phyloP scores from a whole-genome alignment of 2,329 filamentous ascomycete genomes.

The Calonectria crousiana region DNA sequence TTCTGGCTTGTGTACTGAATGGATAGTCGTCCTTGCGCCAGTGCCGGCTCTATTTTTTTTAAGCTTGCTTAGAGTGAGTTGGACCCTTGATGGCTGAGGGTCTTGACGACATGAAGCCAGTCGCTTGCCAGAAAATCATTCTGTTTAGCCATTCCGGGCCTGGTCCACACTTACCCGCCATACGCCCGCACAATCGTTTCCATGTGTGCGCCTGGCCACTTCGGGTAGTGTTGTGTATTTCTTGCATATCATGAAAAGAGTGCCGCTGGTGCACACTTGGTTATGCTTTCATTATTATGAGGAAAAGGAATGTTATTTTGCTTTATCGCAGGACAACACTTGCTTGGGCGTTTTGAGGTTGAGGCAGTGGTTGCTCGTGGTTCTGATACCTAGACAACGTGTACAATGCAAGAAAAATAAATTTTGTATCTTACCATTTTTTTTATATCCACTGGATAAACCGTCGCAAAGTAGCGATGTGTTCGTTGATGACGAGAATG shows the following conservation, averaged over 20 bases:
- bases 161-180: not conserved
- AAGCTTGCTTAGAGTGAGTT: constrained; percentile 9
- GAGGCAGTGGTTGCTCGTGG: constrained; percentile 20
- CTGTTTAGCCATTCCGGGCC: constrained; percentile 1
- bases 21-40: constrained; percentile 43
- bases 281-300: constrained; percentile 2
- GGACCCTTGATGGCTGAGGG: not conserved
- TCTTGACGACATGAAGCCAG: not conserved
- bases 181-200: not conserved
- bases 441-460: not conserved
- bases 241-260: not conserved
- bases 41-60: not conserved
- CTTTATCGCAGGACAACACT: constrained; percentile 4
- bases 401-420: constrained; percentile 19
- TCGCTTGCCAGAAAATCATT: constrained; percentile 22
- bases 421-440: not conserved
- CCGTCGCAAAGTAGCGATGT: constrained; percentile 5
- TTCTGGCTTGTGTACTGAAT: constrained; percentile 15
- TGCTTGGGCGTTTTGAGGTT: constrained; percentile 29
- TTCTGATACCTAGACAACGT: constrained; percentile 30
- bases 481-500: not conserved
- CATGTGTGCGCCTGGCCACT: not conserved
- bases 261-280: not conserved
- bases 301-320: not conserved
- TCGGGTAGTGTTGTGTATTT: not conserved